These are phyloP conservation scores for Salix brachista DNA, from an alignment of 345 rosid species.

Conservation along the genomic window DNA sequence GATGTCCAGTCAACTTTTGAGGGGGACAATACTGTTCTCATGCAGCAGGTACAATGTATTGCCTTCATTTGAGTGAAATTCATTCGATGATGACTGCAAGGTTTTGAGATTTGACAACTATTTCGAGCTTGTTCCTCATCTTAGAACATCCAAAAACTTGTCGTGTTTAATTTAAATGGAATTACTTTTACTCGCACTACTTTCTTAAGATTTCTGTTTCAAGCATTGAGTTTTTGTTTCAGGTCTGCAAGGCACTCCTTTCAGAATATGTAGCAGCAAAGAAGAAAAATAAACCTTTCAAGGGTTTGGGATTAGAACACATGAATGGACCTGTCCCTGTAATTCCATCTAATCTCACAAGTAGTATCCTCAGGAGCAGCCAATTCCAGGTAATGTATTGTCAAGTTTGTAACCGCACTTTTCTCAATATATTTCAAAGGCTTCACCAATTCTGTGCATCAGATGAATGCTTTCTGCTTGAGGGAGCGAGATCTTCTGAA, in stretches of 20 bases:
- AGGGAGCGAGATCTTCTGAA: slow-evolving; percentile 85
- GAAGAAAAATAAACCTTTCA: slow-evolving; percentile 65
- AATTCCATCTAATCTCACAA: slow-evolving; percentile 64
- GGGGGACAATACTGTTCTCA: slow-evolving; percentile 85
- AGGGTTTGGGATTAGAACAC: slow-evolving; percentile 78
- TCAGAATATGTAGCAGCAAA: slow-evolving; percentile 58
- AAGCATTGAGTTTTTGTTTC: slow-evolving; percentile 14
- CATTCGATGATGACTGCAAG: not conserved
- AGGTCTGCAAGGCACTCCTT: slow-evolving; percentile 93
- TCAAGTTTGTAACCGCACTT: not conserved
- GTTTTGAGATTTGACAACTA: not conserved
- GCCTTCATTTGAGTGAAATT: not conserved
- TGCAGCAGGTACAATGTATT: slow-evolving; percentile 73
- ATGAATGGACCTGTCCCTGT: slow-evolving; percentile 64
- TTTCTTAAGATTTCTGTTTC: not conserved
- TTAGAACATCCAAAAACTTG: not conserved
- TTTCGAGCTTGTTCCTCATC: not conserved
- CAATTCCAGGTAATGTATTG: slow-evolving; percentile 58
- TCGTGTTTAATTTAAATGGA: not conserved
- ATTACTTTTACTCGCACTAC: not conserved
- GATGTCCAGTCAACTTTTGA: slow-evolving; percentile 94
- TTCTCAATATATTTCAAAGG: not conserved
- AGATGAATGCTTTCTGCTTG: slow-evolving; percentile 61
- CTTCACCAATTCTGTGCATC: slow-evolving; percentile 16
- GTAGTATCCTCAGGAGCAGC: slow-evolving; percentile 59